Base-by-base conservation (phyloP, 345 rosid species). In the Eutrema japonicum region DNA sequence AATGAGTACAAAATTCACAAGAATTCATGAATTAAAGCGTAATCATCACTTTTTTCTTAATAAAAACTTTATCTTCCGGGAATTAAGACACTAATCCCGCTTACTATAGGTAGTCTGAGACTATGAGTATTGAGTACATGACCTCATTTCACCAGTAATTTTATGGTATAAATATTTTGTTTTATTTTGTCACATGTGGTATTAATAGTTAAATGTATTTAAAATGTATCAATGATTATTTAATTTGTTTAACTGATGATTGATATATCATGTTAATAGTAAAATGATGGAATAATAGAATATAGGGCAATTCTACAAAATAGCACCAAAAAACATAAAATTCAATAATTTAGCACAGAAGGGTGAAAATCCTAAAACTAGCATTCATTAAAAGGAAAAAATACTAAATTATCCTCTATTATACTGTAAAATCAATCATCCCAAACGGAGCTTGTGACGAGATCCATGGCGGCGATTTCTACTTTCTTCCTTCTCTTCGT, bases 21-120 rank as follows among this genome's bases (percentile, higher is more conserved):
- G 57, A 73, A 64, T 54, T 73, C 77, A 73, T 64, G 57, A 16
- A 73, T 73, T 73, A 73, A 55, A 63, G 77, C 57, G 38, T 11
- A 64, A 64, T 73, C 6, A 73, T 73, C 71, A 55, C 61, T 50
- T 46, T 71, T 59, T 56, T 18, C 60, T 64, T 16, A 4, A 43
- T 12, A 12, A 37, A 27, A 60, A 60, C 79, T 76, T 69, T 76
- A 69, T 69, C 8, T 10, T 76, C 80, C 79, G 66, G 75, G 52
- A 76, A 70, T 76, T 70, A 70, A 22, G 80, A 76, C 71, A 76
- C 71, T 76, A 56, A 76, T 76, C 80, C 66, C 75, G 66, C 40
- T 64, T 55, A 42, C 47, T 47, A 55, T 55, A 37, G 75, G 75
- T 36, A 8, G 35, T 43, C 29, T 36, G 48, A 52, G 22, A 49